These are phyloP conservation scores for Colletotrichum tofieldiae DNA, from an alignment of 2,329 filamentous ascomycete species.

Conservation along the genomic window DNA sequence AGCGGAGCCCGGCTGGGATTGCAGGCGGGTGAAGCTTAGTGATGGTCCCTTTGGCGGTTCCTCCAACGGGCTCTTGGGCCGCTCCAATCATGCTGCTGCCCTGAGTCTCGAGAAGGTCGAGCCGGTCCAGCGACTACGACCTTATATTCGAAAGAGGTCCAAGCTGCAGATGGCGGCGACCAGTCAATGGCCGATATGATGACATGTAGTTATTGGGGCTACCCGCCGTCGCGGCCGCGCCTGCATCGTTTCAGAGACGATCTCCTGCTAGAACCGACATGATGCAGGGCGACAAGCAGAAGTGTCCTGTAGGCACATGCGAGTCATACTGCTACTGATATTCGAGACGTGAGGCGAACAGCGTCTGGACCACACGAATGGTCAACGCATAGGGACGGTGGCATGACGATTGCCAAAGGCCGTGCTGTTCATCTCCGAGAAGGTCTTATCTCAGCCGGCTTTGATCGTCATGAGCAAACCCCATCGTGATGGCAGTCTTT, in stretches of 20 bases:
- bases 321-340: constrained; percentile 34
- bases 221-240: constrained; percentile 33
- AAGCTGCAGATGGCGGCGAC: constrained; percentile 33
- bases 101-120: constrained; percentile 31
- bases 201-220: constrained; percentile 13
- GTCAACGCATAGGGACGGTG: constrained; percentile 1
- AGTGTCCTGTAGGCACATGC: constrained; percentile 38
- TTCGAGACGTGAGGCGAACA: constrained; percentile 3
- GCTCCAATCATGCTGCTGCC: constrained; percentile 39
- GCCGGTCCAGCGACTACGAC: constrained; percentile 24
- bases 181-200: constrained; percentile 9
- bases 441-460: constrained; percentile 26
- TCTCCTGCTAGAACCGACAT: constrained; percentile 39
- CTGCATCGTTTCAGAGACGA: constrained; percentile 42
- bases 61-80: constrained; percentile 23
- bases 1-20: constrained; percentile 39
- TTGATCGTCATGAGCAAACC: not conserved
- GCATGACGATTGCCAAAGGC: constrained; percentile 26
- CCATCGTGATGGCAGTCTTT: not conserved
- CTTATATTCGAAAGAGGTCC: constrained; percentile 10
- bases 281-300: constrained; percentile 36
- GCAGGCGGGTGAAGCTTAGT: constrained; percentile 22
- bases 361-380: constrained; percentile 24
- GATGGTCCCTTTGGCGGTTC: constrained; percentile 31
- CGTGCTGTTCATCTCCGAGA: constrained; percentile 31